A percentile compares a stretch with the other conserved stretches of the same genome.
Evolutionary conservation across 176 grass and related monocot genomes (phyloP).

Genomic region (Avena eriantha): DNA sequence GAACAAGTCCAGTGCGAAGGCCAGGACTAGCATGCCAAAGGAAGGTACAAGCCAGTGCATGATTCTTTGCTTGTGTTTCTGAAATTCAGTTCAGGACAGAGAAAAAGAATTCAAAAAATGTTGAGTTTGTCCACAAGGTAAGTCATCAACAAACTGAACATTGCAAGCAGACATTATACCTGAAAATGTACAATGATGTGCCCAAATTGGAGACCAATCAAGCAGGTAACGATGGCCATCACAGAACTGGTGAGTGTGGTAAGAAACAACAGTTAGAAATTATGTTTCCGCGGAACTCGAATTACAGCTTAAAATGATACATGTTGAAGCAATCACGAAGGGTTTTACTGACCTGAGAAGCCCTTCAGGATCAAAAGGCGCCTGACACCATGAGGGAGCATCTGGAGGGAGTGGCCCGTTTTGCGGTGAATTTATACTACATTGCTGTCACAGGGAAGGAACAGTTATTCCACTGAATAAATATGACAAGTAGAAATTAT

Average conservation of each 20-base stretch:
- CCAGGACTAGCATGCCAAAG: slow-evolving; percentile 67
- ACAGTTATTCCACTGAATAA: slow-evolving; percentile 2
- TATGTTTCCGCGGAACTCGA: neutral
- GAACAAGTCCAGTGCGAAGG: slow-evolving; percentile 68
- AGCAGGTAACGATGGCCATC: slow-evolving; percentile 91
- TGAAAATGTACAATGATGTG: slow-evolving; percentile 85
- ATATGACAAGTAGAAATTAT: neutral
- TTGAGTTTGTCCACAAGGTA: slow-evolving; percentile 6
- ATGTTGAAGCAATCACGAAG: neutral
- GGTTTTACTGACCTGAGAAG: slow-evolving; percentile 69
- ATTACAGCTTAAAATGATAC: neutral
- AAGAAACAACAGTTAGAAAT: slow-evolving; percentile 40
- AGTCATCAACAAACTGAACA: slow-evolving; percentile 25
- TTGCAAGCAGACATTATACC: slow-evolving; percentile 47
- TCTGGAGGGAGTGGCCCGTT: slow-evolving; percentile 67
- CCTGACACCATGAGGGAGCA: slow-evolving; percentile 91
- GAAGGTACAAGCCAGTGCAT: slow-evolving; percentile 80
- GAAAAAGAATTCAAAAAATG: slow-evolving; percentile 33
- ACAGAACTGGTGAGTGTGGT: slow-evolving; percentile 61
- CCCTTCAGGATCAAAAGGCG: slow-evolving; percentile 97
- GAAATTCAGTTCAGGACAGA: slow-evolving; percentile 32
- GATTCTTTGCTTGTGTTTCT: slow-evolving; percentile 82
- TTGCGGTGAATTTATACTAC: slow-evolving; percentile 70
- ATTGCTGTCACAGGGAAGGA: slow-evolving; percentile 57
- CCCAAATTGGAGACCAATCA: slow-evolving; percentile 93